These are phyloP conservation scores for Calvatia gigantea DNA, from an alignment of 768 basidiomycete species.

Conservation along the genomic window DNA sequence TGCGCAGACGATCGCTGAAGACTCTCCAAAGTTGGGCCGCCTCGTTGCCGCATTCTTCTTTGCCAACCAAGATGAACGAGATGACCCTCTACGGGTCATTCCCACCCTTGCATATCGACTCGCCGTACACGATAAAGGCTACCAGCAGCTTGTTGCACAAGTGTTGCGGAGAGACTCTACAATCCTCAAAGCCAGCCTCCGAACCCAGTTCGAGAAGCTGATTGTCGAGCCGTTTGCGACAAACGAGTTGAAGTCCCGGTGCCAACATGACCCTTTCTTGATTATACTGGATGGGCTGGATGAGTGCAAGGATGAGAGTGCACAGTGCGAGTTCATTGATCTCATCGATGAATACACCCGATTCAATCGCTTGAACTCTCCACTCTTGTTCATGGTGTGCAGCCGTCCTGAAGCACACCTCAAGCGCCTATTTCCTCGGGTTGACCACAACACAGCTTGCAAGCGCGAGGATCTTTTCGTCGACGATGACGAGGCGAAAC, in stretches of 20 bases:
- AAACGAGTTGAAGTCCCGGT: background rate
- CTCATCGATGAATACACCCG: background rate
- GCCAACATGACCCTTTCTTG: background rate
- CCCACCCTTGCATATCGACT: slow-evolving; percentile 10
- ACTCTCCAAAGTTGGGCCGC: background rate
- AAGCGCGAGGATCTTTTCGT: background rate
- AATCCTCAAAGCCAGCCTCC: background rate
- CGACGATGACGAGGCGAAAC: background rate
- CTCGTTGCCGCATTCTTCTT: slow-evolving; percentile 8
- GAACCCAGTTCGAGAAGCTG: background rate
- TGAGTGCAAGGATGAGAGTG: background rate
- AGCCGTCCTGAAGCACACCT: background rate
- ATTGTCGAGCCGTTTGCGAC: background rate
- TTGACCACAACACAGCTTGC: background rate
- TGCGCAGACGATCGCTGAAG: slow-evolving; percentile 1
- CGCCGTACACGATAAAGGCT: background rate
- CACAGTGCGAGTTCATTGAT: background rate
- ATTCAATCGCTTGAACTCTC: background rate
- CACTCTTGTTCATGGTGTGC: background rate
- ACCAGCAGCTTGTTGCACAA: background rate
- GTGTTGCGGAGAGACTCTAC: background rate
- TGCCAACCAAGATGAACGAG: background rate
- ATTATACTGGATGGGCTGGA: slow-evolving; percentile 3
- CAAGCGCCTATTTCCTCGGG: background rate
- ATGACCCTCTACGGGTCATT: background rate